Percentiles rank a stretch among this genome's conserved stretches.
phyloP scores from a whole-genome alignment of 139 green algal genomes.

The Volvox reticuliferus region DNA sequence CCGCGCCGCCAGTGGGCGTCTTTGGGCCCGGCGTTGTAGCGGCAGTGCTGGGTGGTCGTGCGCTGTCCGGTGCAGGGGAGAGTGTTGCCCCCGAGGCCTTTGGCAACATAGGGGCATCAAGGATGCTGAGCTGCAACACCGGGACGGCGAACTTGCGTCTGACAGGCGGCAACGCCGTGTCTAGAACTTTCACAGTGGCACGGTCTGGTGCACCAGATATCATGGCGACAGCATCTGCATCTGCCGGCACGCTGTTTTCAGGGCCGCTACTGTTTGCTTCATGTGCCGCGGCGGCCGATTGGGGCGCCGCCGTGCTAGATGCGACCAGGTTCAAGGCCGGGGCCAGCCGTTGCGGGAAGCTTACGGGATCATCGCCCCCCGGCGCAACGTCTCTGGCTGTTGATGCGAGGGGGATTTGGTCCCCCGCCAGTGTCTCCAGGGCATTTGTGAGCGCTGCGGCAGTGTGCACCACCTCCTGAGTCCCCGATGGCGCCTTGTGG shows the following conservation, averaged over 20 bases:
- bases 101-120: not conserved
- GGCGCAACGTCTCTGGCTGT: not conserved
- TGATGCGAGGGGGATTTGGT: not conserved
- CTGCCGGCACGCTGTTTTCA: no score
- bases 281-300: not conserved
- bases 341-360: not conserved
- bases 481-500: not conserved
- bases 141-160: not conserved
- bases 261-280: not conserved
- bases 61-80: not conserved
- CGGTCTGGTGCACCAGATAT: no score
- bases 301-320: not conserved
- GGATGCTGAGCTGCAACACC: not conserved
- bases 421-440: not conserved
- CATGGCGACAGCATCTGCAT: no score
- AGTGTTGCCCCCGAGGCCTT: conserved; percentile 1
- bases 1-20: conserved; percentile 3
- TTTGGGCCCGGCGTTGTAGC: not conserved
- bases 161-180: not conserved
- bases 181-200: no score
- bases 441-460: not conserved
- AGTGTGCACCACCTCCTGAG: not conserved
- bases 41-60: conserved; percentile 3
- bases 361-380: not conserved
- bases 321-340: not conserved